These are phyloP conservation scores for Sporodiniella umbellata DNA, from an alignment of 371 early-diverging fungal genomes.

Conservation along the genomic window DNA sequence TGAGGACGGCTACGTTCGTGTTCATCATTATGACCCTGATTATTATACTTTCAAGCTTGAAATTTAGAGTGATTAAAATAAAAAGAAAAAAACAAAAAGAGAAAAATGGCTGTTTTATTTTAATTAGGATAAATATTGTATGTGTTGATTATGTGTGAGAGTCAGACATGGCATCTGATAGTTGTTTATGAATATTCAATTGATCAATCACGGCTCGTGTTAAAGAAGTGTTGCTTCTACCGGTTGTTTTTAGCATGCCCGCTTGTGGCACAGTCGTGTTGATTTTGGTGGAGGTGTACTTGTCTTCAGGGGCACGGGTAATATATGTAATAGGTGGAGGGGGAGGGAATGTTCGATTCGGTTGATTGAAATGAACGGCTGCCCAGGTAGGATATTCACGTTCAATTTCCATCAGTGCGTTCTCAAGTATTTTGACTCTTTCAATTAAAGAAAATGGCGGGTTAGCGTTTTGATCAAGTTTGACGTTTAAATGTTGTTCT, in stretches of 20 bases:
- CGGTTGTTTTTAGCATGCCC: constrained; percentile 23
- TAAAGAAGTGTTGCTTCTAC: constrained; percentile 41
- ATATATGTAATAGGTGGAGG: constrained; percentile 39
- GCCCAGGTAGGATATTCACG: constrained; percentile 71
- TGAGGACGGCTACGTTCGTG: constrained; percentile 97
- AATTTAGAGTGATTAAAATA: constrained; percentile 34
- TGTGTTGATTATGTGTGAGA: neutral
- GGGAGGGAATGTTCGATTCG: constrained; percentile 46
- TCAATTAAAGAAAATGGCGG: constrained; percentile 36
- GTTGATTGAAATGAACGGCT: constrained; percentile 68
- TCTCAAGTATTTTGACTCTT: constrained; percentile 68
- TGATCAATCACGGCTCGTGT: constrained; percentile 50
- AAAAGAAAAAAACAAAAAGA: too few relatives aligned
- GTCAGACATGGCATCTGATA: constrained; percentile 7
- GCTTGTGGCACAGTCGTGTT: constrained; percentile 15
- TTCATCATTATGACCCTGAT: constrained; percentile 95
- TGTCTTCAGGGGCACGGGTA: constrained; percentile 13
- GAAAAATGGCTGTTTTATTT: neutral
- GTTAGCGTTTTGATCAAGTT: constrained; percentile 37
- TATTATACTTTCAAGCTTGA: constrained; percentile 91
- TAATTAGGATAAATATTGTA: constrained; percentile 17
- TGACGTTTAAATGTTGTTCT: constrained; percentile 65
- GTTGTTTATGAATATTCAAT: constrained; percentile 30
- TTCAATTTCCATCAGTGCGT: constrained; percentile 67
- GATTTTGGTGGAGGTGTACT: constrained; percentile 21